Percentiles rank a stretch among this genome's conserved stretches.
phyloP scores from a whole-genome alignment of 345 rosid genomes.

The Citrus maxima region DNA sequence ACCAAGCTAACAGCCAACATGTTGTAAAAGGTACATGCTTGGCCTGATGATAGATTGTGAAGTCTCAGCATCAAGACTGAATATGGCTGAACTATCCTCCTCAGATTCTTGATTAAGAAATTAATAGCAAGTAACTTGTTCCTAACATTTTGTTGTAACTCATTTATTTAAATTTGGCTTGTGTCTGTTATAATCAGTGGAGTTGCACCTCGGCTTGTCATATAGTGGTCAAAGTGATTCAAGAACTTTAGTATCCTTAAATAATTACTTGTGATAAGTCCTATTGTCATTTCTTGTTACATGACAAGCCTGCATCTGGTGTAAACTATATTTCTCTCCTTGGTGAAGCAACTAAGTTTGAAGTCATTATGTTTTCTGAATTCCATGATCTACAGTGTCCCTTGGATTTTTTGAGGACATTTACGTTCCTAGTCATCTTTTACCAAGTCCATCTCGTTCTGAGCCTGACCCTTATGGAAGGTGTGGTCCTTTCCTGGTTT shows the following conservation, averaged over 20 bases:
- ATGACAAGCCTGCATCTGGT: background rate
- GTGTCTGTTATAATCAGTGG: background rate
- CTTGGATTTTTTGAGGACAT: conserved; percentile 94
- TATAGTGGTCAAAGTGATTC: background rate
- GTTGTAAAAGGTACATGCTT: background rate
- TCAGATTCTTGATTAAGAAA: background rate
- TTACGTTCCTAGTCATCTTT: conserved; percentile 50
- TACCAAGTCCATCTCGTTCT: conserved; percentile 48
- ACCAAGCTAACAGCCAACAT: background rate
- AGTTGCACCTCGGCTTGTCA: background rate
- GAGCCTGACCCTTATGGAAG: conserved; percentile 51
- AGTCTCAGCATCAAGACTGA: background rate
- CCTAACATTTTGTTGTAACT: background rate
- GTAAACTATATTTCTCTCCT: background rate
- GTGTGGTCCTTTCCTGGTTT: conserved; percentile 28
- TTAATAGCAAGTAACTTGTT: background rate
- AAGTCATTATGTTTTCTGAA: background rate
- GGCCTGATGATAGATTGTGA: background rate
- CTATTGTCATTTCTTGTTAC: background rate
- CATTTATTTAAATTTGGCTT: background rate
- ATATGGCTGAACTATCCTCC: background rate
- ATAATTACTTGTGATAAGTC: background rate
- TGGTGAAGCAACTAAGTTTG: background rate
- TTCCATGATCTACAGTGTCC: conserved; percentile 54
- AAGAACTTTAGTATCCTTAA: background rate